Evolutionary conservation across 2,329 filamentous ascomycete genomes (phyloP).

Genomic region (Diaporthe destruens): DNA sequence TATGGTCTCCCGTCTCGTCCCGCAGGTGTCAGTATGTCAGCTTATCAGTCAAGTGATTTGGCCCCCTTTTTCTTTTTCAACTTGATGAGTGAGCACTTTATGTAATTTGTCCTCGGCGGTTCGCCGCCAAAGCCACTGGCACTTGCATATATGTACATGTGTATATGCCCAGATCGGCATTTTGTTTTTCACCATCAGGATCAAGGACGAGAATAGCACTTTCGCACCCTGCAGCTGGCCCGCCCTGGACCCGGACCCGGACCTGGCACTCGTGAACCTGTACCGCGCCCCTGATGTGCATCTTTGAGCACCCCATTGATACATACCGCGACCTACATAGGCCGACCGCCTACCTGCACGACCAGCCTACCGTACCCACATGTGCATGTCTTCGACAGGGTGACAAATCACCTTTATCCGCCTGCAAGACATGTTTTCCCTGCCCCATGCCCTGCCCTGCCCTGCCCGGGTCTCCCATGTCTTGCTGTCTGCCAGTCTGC

Average conservation of each 20-base stretch:
- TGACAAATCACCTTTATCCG: conserved; percentile 8
- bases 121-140: no score
- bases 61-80: neutral
- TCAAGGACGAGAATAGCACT: neutral
- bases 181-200: neutral
- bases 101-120: neutral
- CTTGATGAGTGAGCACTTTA: conserved; percentile 2
- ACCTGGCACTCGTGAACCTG: no score
- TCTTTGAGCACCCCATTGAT: neutral
- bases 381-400: neutral
- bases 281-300: neutral
- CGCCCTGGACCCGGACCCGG: no score
- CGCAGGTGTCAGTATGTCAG: conserved; percentile 29
- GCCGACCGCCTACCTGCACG: neutral
- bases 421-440: conserved; percentile 21
- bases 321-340: no score
- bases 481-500: no score
- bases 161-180: no score
- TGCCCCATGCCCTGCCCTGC: neutral
- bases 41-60: conserved; percentile 34
- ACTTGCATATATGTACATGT: no score
- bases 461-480: neutral
- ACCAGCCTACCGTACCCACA: neutral
- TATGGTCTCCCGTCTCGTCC: conserved; percentile 16
- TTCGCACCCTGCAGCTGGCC: neutral